Evolutionary conservation across 2,329 filamentous ascomycete genomes (phyloP).

Genomic region (Pleurostoma richardsiae): DNA sequence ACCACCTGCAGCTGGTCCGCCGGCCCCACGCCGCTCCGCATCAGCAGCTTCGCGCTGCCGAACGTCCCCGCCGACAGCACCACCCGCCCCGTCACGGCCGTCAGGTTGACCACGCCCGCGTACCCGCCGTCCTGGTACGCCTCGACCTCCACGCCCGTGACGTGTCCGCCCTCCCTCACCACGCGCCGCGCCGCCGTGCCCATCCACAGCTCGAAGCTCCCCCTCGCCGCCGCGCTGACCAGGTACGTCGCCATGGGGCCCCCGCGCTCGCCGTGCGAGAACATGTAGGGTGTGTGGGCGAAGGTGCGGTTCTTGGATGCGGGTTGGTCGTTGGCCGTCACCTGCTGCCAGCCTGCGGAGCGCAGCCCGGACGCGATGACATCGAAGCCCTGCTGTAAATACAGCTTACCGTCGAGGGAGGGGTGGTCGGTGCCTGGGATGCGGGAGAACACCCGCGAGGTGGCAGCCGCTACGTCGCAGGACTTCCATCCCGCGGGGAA

Average conservation of each 20-base stretch:
- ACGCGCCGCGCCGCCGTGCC: constrained; percentile 59
- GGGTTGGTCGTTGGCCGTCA: constrained; percentile 52
- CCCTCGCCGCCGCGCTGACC: constrained; percentile 46
- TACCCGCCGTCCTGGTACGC: constrained; percentile 42
- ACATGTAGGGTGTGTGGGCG: constrained; percentile 59
- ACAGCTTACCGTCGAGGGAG: constrained; percentile 55
- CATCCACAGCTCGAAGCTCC: constrained; percentile 57
- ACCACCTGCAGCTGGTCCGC: constrained; percentile 44
- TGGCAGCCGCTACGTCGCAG: constrained; percentile 50
- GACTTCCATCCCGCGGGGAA: constrained; percentile 64
- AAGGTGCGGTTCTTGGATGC: constrained; percentile 58
- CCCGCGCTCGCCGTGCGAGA: constrained; percentile 53
- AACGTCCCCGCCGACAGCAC: constrained; percentile 59
- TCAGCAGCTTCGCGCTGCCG: constrained; percentile 56
- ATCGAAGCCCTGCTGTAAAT: constrained; percentile 57
- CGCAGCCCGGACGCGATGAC: constrained; percentile 50
- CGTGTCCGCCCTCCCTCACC: constrained; percentile 48
- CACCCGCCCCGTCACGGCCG: constrained; percentile 50
- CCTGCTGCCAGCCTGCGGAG: constrained; percentile 50
- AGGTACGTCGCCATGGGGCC: constrained; percentile 65
- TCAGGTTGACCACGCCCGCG: constrained; percentile 52
- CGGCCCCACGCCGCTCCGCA: constrained; percentile 59
- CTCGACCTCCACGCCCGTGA: constrained; percentile 57
- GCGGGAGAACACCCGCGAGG: constrained; percentile 52
- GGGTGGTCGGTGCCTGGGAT: constrained; percentile 60